These are phyloP conservation scores for Colletotrichum sp. DNA, from an alignment of 2,329 filamentous ascomycete genomes.

Conservation along the genomic window DNA sequence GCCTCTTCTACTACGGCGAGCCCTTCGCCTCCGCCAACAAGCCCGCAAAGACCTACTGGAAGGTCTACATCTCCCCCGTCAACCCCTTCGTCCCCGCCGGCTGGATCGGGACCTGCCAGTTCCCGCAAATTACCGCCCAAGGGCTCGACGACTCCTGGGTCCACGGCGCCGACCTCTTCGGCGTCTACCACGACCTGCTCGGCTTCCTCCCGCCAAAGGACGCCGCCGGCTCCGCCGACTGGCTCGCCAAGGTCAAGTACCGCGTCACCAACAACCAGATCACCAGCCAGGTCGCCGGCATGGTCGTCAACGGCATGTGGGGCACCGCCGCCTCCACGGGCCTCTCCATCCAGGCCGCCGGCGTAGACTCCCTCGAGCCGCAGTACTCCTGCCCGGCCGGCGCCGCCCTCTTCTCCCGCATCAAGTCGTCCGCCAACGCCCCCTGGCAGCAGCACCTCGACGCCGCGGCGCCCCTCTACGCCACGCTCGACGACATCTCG, in stretches of 20 bases:
- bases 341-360: conserved; percentile 48
- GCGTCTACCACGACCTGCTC: conserved; percentile 75
- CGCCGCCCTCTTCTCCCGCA: conserved; percentile 42
- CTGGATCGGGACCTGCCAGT: conserved; percentile 77
- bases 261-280: conserved; percentile 84
- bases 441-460: conserved; percentile 70
- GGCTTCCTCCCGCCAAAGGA: conserved; percentile 65
- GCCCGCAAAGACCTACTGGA: conserved; percentile 68
- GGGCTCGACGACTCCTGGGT: conserved; percentile 78
- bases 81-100: conserved; percentile 73
- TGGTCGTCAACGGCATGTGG: conserved; percentile 77
- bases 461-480: conserved; percentile 59
- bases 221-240: conserved; percentile 33
- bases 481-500: conserved; percentile 69
- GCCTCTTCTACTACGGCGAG: conserved; percentile 72
- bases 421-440: conserved; percentile 47
- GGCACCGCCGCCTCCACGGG: conserved; percentile 45
- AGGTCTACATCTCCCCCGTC: conserved; percentile 61
- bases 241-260: conserved; percentile 58
- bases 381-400: conserved; percentile 69
- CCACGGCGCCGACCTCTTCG: conserved; percentile 78
- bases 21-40: conserved; percentile 52
- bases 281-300: conserved; percentile 79
- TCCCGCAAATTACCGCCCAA: conserved; percentile 77
- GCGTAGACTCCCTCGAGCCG: conserved; percentile 77